Base-by-base conservation (phyloP, 208 protist genomes). In the Leishmania lainsoni region DNA sequence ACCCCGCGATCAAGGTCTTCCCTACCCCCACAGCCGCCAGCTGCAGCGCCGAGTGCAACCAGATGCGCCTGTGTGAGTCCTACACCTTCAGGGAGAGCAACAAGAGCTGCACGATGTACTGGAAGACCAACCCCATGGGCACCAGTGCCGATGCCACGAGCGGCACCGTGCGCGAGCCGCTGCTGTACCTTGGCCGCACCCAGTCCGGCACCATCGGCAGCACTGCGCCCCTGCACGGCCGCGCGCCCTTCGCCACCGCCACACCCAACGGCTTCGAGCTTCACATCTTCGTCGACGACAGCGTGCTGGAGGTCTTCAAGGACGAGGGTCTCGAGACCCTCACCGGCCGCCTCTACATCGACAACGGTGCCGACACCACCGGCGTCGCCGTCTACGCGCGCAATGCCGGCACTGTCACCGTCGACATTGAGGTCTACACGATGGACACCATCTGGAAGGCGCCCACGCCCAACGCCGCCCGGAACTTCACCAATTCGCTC, bases 301-400 rank as follows among this genome's bases (percentile, higher is more conserved):
- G 81, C 59, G 80, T 89, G 42, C 29, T 89, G 0, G 86, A 93
- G 83, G 52, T 91, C 56, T 86, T 90, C 83, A 84, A 89, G 81
- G 82, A 91, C 70, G 74, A 86, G 58, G 86, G 83, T 0, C 49
- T 89, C 71, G 81, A 93, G 84, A 80, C 83, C 66, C 66, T 87
- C 8, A 89, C 73, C 17, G 78, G 80, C 49, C 86, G 83, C 29
- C 52, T 87, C 39, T 89, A 89, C 80, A 54, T 87, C 35, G 59
- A 69, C 42, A 52, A 87, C 45, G 80, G 61, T 29, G 29, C 49
- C 45, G 2, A 75, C 49, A 61, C n/a, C 71, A 75, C 71, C 49
- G 71, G 71, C 49, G n/a, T 86, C 22, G 76, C 86, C 8, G 58
- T 89, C 29, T 89, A 84, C 70, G 78, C 80, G 48, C 71, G 65